These are phyloP conservation scores for Aechmea fasciata DNA, from an alignment of 176 grass and related monocot species.

Conservation along the genomic window DNA sequence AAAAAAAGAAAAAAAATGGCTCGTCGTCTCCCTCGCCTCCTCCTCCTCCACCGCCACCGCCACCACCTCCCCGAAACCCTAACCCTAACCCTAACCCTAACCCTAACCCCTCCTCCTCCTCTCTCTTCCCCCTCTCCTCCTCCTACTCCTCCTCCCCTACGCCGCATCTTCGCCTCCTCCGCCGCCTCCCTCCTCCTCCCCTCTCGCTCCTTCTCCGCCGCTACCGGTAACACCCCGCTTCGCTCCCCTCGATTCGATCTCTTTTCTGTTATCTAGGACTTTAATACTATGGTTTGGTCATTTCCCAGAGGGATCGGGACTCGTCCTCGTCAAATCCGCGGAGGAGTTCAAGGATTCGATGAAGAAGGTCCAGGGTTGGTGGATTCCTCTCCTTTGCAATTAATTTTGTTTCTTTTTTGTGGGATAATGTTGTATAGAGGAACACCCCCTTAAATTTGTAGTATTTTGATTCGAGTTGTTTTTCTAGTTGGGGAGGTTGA, in stretches of 20 bases:
- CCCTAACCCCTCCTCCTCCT: constrained; percentile 14
- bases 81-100: constrained; percentile 15
- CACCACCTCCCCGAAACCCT: constrained; percentile 1
- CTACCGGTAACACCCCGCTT: neutral
- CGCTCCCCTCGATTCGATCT: neutral
- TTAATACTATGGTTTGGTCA: neutral
- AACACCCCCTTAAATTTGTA: too few species aligned
- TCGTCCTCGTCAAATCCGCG: constrained; percentile 25
- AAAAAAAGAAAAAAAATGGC: constrained; percentile 21
- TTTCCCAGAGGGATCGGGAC: constrained; percentile 20
- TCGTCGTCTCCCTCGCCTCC: constrained; percentile 37
- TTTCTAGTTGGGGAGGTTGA: too few species aligned
- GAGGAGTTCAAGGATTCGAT: constrained; percentile 24
- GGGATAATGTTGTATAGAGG: too few species aligned
- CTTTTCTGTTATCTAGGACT: neutral
- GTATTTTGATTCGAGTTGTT: too few species aligned
- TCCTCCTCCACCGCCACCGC: constrained; percentile 19
- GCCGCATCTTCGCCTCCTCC: neutral
- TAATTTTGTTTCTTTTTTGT: too few species aligned
- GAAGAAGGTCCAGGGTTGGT: constrained; percentile 36
- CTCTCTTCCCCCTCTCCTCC: neutral
- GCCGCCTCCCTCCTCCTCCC: neutral
- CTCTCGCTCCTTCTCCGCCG: constrained; percentile 27
- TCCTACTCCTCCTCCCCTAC: neutral
- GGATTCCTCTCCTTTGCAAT: neutral